A percentile compares a stretch with the other conserved stretches of the same genome.
Evolutionary conservation across 1,284 basidiomycete species (phyloP).

Genomic region (Somion occarium): DNA sequence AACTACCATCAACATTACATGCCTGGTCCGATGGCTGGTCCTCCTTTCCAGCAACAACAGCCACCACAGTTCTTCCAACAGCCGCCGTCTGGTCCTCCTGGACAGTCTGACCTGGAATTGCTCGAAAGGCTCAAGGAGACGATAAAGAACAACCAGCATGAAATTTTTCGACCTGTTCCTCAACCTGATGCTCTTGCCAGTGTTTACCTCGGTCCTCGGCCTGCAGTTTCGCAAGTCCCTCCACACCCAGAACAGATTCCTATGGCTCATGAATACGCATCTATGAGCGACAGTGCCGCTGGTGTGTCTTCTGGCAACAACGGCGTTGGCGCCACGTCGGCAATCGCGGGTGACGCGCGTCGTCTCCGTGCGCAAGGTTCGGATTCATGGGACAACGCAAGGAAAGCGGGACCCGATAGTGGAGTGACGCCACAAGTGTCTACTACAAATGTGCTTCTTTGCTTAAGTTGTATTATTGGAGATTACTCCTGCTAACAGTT

Average conservation of each 20-base stretch:
- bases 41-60: slow-evolving; percentile 15
- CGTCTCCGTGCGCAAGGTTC: slow-evolving; percentile 8
- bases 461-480: not conserved
- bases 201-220: slow-evolving; percentile 49
- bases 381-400: slow-evolving; percentile 13
- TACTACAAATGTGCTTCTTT: slow-evolving; percentile 16
- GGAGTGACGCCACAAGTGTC: slow-evolving; percentile 7
- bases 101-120: slow-evolving; percentile 59
- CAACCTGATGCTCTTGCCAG: slow-evolving; percentile 57
- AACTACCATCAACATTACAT: slow-evolving; percentile 27
- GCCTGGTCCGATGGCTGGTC: slow-evolving; percentile 18
- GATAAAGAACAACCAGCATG: slow-evolving; percentile 68
- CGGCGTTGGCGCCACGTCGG: not conserved
- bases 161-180: slow-evolving; percentile 59
- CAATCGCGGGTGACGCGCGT: slow-evolving; percentile 2
- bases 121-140: slow-evolving; percentile 66
- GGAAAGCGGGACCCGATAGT: not conserved
- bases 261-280: slow-evolving; percentile 5
- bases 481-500: not conserved
- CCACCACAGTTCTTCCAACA: slow-evolving; percentile 13
- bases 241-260: slow-evolving; percentile 40
- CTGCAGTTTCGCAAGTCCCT: slow-evolving; percentile 25
- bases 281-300: slow-evolving; percentile 6
- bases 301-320: slow-evolving; percentile 4
- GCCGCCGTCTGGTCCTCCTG: slow-evolving; percentile 18